Evolutionary conservation across 1,284 basidiomycete species (phyloP), one percentile per base, ranked within the genome.

Genomic region (Puccinia triticina): DNA sequence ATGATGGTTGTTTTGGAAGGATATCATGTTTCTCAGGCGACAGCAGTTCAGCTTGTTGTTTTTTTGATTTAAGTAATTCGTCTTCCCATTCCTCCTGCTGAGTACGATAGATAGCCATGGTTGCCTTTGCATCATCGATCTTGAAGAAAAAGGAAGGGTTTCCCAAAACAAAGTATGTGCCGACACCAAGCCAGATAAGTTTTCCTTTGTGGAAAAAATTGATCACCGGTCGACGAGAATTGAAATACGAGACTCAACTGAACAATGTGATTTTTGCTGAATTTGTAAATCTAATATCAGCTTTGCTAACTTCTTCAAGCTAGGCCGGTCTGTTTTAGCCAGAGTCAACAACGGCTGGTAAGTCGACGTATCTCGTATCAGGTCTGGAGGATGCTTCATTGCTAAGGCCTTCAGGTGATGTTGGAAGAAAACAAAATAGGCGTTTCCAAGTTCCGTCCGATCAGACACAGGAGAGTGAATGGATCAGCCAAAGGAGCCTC

Each of bases 41-140:
- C 26, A 61, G 59, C 16, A 61, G 26, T 3, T 61, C 26, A 2
- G 14, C 29, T 14, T 66, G 61, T 29, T 66, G 34, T 40, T 66
- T 66, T 66, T 18, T 61, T 18, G 61, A 34, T 23, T 66, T 40
- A 29, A 66, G 8, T 66, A 66, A 40, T 23, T 40, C 61, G 34
- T 66, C 87, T 83, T 98, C 95, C 95, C 94, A 98, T 74, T 91
- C 90, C 82, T 91, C 91, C 85, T 93, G 92, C 87, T 96, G 90
- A 26, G 96, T 87, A 8, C 95, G 90, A 88, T 93, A 99, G 37
- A 98, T 89, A 0, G 94, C 96, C 95, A 99, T 98, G 0, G 96
- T 95, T 0, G 96, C 95, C 69, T 95, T 90, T 0, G 96, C 96
- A 86, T 99, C 96, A 29, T 92, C 94, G 8, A 96, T 91, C 94